These are phyloP conservation scores for Vigna angularis DNA, from an alignment of 306 rosid species.

Conservation along the genomic window DNA sequence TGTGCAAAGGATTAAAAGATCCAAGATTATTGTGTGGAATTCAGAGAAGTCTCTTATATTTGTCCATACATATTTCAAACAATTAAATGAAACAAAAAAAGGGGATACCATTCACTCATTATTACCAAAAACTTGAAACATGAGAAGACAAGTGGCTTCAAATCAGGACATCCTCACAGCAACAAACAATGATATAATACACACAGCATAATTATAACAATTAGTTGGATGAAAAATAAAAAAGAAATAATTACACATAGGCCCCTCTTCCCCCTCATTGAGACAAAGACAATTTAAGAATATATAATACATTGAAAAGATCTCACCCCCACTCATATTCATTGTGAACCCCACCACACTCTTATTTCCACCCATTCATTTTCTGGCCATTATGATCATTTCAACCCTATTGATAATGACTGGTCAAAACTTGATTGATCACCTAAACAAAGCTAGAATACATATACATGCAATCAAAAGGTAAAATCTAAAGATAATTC, in stretches of 20 bases:
- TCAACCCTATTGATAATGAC: conserved; percentile 44
- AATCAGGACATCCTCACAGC: conserved; percentile 62
- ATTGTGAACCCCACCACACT: conserved; percentile 48
- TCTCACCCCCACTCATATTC: conserved; percentile 44
- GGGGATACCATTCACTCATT: conserved; percentile 30
- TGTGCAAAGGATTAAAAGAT: conserved; percentile 53
- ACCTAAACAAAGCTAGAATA: conserved; percentile 29
- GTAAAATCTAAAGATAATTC: conserved; percentile 40
- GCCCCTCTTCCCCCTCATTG: conserved; percentile 48
- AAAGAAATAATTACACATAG: not conserved
- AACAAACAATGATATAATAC: conserved; percentile 64
- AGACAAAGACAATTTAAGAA: conserved; percentile 66
- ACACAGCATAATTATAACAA: conserved; percentile 45
- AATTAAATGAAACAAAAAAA: conserved; percentile 59
- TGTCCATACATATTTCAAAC: conserved; percentile 60
- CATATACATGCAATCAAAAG: conserved; percentile 48
- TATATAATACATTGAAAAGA: conserved; percentile 48
- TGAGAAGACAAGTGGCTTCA: conserved; percentile 63
- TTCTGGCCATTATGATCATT: conserved; percentile 39
- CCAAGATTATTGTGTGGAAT: conserved; percentile 50
- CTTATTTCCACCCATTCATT: conserved; percentile 43
- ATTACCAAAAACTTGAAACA: conserved; percentile 54
- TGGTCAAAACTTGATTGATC: conserved; percentile 47
- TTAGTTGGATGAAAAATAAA: not conserved
- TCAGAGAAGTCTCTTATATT: conserved; percentile 47